A percentile compares a stretch with the other conserved stretches of the same genome.
phyloP scores from a whole-genome alignment of 2,329 filamentous ascomycete species.

The Calonectria ilicicola region DNA sequence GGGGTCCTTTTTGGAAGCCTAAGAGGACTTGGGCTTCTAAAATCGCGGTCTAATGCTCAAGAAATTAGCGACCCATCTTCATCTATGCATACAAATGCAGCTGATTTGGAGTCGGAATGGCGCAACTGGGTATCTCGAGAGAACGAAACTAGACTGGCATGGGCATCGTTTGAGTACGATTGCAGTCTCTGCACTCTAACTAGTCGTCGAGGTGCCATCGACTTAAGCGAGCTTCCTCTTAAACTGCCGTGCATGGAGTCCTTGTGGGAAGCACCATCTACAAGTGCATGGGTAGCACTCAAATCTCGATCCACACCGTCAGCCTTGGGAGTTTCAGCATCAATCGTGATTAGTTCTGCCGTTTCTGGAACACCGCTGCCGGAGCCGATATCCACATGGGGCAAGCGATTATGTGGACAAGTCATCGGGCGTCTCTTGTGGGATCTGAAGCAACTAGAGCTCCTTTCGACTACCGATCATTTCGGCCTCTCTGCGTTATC shows the following conservation, averaged over 20 bases:
- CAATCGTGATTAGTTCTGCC: slow-evolving; percentile 8
- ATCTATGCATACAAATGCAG: neutral
- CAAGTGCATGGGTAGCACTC: slow-evolving; percentile 42
- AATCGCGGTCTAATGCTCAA: slow-evolving; percentile 23
- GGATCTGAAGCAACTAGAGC: slow-evolving; percentile 46
- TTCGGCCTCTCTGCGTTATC: slow-evolving; percentile 42
- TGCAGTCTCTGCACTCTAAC: slow-evolving; percentile 48
- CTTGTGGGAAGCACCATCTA: slow-evolving; percentile 45
- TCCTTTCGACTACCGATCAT: slow-evolving; percentile 38
- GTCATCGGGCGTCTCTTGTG: slow-evolving; percentile 46
- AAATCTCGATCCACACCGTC: slow-evolving; percentile 18
- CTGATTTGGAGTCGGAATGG: slow-evolving; percentile 35
- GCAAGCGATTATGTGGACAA: slow-evolving; percentile 43
- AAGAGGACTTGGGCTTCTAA: slow-evolving; percentile 43
- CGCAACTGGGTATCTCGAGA: slow-evolving; percentile 40
- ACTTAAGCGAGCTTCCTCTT: slow-evolving; percentile 44
- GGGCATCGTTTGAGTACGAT: slow-evolving; percentile 49
- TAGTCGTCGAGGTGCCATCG: slow-evolving; percentile 42
- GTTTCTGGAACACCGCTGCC: slow-evolving; percentile 16
- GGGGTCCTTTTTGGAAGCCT: slow-evolving; percentile 44
- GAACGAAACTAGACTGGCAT: slow-evolving; percentile 40
- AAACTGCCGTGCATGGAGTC: slow-evolving; percentile 43
- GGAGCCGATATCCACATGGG: slow-evolving; percentile 40
- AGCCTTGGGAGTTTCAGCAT: slow-evolving; percentile 20
- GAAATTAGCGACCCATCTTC: slow-evolving; percentile 11